Conservation (phyloP, 306 rosid species). For the Lathyrus sativus region DNA sequence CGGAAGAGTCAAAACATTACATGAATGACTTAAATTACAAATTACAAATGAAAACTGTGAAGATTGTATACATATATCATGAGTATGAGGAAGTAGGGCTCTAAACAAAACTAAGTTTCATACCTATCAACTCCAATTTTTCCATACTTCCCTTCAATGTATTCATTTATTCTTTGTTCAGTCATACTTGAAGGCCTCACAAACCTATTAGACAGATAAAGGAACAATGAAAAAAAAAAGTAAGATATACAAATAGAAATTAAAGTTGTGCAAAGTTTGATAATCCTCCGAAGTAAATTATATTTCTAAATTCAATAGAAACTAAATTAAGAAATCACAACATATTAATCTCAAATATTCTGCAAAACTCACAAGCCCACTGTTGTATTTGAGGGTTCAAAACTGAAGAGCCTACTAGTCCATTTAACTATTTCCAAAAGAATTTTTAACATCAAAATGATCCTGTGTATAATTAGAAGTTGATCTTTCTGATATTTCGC, state of each 20-base stretch:
- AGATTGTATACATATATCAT: conserved; percentile 30
- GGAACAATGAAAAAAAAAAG: conserved; percentile 29
- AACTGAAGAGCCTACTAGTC: conserved; percentile 18
- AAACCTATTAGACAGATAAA: conserved; percentile 66
- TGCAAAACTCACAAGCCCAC: conserved; percentile 16
- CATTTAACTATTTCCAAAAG: conserved; percentile 16
- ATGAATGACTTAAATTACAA: too few species aligned
- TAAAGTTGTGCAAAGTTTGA: not conserved
- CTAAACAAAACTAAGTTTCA: conserved; percentile 33
- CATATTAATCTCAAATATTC: conserved; percentile 26
- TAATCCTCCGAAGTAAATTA: conserved; percentile 4
- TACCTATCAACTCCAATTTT: conserved; percentile 92
- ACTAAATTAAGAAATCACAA: conserved; percentile 23
- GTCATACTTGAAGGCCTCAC: conserved; percentile 87
- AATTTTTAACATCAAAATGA: conserved; percentile 2
- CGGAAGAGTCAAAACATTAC: not conserved
- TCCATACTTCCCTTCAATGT: conserved; percentile 89
- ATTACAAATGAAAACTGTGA: conserved; percentile 23
- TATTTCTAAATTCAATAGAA: conserved; percentile 25
- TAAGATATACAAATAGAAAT: conserved; percentile 2
- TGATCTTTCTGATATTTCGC: not conserved
- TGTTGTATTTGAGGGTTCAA: conserved; percentile 26
- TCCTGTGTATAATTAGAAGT: conserved; percentile 19
- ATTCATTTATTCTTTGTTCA: conserved; percentile 66
- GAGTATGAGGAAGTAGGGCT: conserved; percentile 13